Percentiles rank a stretch among this genome's conserved stretches.
Evolutionary conservation across 805 yeast genomes (phyloP).

Genomic region (Clavispora phyllophila): DNA sequence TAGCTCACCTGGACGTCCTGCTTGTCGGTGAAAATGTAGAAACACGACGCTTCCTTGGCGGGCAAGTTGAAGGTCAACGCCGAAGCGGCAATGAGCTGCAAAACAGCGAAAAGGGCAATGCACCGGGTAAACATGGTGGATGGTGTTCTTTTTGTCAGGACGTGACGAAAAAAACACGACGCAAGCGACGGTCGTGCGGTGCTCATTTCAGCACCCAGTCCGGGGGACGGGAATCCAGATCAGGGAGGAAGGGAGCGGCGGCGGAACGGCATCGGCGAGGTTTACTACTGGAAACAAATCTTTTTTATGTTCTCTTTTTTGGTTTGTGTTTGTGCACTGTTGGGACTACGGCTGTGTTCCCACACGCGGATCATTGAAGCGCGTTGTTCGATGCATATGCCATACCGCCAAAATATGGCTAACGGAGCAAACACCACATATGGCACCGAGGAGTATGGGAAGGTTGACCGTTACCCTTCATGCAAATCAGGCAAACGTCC

Average conservation of each 20-base stretch:
- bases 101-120: slow-evolving; percentile 19
- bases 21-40: slow-evolving; percentile 60
- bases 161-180: slow-evolving; percentile 7
- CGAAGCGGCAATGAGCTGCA: slow-evolving; percentile 37
- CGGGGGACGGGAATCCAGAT: no score
- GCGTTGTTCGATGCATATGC: background rate
- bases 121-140: slow-evolving; percentile 9
- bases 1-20: slow-evolving; percentile 60
- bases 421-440: no score
- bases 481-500: no score
- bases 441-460: no score
- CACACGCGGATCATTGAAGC: background rate
- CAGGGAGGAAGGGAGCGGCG: no score
- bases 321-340: no score
- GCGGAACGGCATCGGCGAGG: no score
- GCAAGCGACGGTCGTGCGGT: slow-evolving; percentile 1
- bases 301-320: no score
- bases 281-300: no score
- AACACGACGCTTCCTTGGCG: slow-evolving; percentile 73
- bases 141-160: slow-evolving; percentile 1
- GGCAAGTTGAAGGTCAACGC: slow-evolving; percentile 71
- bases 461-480: no score
- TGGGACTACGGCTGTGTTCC: no score
- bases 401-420: background rate
- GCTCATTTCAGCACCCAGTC: background rate